A percentile compares a stretch with the other conserved stretches of the same genome.
These are phyloP conservation scores for Yarrowia galli DNA, from an alignment of 1,139 yeast species.

Conservation along the genomic window DNA sequence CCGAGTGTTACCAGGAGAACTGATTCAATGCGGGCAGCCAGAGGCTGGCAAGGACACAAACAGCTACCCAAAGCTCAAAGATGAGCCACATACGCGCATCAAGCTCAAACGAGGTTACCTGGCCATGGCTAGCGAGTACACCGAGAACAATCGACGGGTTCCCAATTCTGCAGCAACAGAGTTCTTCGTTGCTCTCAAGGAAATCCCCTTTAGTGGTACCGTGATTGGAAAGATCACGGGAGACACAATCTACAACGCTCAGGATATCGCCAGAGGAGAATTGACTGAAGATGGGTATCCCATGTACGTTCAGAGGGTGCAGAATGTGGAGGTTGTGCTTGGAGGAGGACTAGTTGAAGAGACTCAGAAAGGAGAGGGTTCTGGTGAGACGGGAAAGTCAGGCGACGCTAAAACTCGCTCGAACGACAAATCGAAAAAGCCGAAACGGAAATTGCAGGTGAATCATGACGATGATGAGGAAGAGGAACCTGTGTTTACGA, in stretches of 20 bases:
- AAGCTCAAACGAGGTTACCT: conserved; percentile 64
- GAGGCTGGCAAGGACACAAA: conserved; percentile 49
- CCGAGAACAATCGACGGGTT: conserved; percentile 42
- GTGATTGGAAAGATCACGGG: conserved; percentile 71
- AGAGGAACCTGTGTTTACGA: conserved; percentile 22
- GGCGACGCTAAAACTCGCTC: background rate
- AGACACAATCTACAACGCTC: conserved; percentile 62
- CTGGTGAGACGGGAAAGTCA: background rate
- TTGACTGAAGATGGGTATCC: conserved; percentile 42
- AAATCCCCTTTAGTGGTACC: conserved; percentile 55
- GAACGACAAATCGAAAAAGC: background rate
- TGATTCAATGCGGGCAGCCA: conserved; percentile 52
- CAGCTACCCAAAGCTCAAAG: conserved; percentile 49
- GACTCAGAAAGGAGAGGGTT: background rate
- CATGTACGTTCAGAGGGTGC: conserved; percentile 3
- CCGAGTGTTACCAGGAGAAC: conserved; percentile 53
- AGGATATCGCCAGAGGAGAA: conserved; percentile 62
- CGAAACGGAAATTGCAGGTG: conserved; percentile 2
- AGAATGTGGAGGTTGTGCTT: background rate
- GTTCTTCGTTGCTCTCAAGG: conserved; percentile 62
- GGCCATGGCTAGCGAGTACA: conserved; percentile 57
- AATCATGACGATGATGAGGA: conserved; percentile 17
- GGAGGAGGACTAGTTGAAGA: conserved; percentile 25
- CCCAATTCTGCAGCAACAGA: conserved; percentile 45
- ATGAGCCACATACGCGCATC: conserved; percentile 65